Percentiles rank a stretch among this genome's conserved stretches.
Evolutionary conservation across 495 filamentous ascomycete genomes (phyloP).

Genomic region (Lasiosphaeria ovina): DNA sequence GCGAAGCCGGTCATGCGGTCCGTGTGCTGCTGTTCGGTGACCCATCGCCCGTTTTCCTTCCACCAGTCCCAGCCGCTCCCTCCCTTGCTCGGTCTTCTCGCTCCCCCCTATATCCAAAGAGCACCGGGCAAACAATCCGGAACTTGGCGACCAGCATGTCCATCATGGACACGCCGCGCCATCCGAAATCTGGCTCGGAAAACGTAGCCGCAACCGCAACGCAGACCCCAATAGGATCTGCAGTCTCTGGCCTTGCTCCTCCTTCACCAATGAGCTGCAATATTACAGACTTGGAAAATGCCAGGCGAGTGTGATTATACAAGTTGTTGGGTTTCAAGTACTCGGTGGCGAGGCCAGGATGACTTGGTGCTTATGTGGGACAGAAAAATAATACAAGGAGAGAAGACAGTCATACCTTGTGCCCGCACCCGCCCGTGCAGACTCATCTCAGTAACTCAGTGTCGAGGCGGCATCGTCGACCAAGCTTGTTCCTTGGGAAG

Average conservation of each 20-base stretch:
- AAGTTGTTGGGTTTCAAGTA: too few relatives aligned
- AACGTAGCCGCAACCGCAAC: conserved; percentile 74
- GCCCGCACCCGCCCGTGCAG: too few relatives aligned
- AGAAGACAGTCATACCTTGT: too few relatives aligned
- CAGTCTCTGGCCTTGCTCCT: conserved; percentile 63
- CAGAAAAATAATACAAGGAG: too few relatives aligned
- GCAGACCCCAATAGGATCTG: conserved; percentile 80
- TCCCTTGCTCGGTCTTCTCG: conserved; percentile 70
- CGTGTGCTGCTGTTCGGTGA: conserved; percentile 65
- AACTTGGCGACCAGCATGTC: conserved; percentile 90
- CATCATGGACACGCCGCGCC: conserved; percentile 69
- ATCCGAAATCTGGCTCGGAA: conserved; percentile 61
- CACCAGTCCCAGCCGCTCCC: conserved; percentile 74
- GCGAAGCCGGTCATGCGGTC: conserved; percentile 87
- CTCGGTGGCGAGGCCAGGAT: too few relatives aligned
- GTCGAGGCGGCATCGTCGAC: too few relatives aligned
- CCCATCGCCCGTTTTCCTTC: conserved; percentile 54
- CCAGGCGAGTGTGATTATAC: too few relatives aligned
- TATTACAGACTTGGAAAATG: conserved; percentile 75
- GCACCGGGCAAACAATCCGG: conserved; percentile 72
- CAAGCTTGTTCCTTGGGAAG: too few relatives aligned
- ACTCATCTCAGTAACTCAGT: too few relatives aligned
- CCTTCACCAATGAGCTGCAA: conserved; percentile 74
- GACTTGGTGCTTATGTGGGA: too few relatives aligned
- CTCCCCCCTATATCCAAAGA: conserved; percentile 81